phyloP scores from a whole-genome alignment of 495 filamentous ascomycete genomes.

The Pyrenopolyporus hunteri region DNA sequence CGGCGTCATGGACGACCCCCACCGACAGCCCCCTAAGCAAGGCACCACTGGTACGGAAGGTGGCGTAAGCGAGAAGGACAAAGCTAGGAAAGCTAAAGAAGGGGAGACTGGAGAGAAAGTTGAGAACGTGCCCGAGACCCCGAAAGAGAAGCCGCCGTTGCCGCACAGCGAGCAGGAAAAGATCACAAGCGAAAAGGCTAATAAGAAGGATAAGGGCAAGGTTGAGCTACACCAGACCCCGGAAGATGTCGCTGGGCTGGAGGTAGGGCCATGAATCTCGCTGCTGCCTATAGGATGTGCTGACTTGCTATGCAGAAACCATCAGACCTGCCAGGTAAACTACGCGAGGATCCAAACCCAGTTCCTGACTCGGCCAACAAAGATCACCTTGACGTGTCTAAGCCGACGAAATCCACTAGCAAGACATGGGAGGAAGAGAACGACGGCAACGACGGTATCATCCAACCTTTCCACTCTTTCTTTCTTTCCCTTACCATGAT shows the following conservation, averaged over 20 bases:
- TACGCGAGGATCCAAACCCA: constrained; percentile 78
- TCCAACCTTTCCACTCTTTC: constrained; percentile 89
- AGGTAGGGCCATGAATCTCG: constrained; percentile 58
- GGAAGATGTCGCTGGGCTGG: constrained; percentile 64
- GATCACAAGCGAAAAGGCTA: constrained; percentile 47
- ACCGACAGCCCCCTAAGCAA: constrained; percentile 73
- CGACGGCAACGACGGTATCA: constrained; percentile 65
- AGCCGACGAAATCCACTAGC: constrained; percentile 49
- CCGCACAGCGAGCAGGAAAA: constrained; percentile 78
- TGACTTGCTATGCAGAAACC: constrained; percentile 69
- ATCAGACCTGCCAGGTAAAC: constrained; percentile 75
- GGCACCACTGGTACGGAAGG: constrained; percentile 88
- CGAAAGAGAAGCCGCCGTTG: constrained; percentile 82
- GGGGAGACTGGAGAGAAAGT: constrained; percentile 62
- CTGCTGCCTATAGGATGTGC: not conserved
- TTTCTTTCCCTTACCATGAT: constrained; percentile 96
- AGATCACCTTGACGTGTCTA: constrained; percentile 69
- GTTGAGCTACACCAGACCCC: constrained; percentile 48
- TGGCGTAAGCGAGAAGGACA: constrained; percentile 83
- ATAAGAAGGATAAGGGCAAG: constrained; percentile 47
- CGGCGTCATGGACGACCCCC: constrained; percentile 89
- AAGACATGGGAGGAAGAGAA: constrained; percentile 39
- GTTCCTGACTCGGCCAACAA: constrained; percentile 70
- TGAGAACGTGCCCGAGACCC: constrained; percentile 78
- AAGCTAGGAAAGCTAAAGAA: constrained; percentile 66